Conservation (phyloP, 2,329 filamentous ascomycete genomes). For the Diaporthe ilicicola region DNA sequence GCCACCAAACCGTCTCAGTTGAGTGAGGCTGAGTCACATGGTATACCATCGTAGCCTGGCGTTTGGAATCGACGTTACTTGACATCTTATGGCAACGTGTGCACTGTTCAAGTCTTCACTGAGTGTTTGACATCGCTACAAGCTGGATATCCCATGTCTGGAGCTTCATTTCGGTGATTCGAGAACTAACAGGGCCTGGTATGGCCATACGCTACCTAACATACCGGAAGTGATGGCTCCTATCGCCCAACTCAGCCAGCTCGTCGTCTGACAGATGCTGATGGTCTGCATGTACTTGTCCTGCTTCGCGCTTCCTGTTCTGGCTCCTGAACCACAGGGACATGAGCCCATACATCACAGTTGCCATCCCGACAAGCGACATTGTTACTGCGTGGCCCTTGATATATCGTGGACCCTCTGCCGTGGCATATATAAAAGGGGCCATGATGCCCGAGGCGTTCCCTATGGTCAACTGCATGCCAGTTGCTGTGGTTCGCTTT, state of each 20-base stretch:
- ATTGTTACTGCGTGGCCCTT: conserved; percentile 70
- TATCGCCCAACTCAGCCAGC: conserved; percentile 59
- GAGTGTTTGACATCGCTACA: background rate
- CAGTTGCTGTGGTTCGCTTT: conserved; percentile 77
- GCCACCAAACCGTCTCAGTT: no score
- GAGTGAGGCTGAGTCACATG: no score
- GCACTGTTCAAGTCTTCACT: background rate
- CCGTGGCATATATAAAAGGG: conserved; percentile 67
- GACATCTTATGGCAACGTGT: no score
- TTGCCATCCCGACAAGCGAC: conserved; percentile 63
- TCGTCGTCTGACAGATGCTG: conserved; percentile 54
- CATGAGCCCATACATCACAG: conserved; percentile 61
- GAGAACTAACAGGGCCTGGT: background rate
- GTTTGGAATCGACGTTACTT: no score
- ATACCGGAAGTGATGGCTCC: conserved; percentile 59
- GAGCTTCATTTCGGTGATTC: background rate
- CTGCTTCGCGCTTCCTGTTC: conserved; percentile 55
- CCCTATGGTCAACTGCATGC: conserved; percentile 74
- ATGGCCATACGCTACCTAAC: conserved; percentile 43
- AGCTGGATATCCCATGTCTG: background rate
- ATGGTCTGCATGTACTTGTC: conserved; percentile 49
- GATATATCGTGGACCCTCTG: conserved; percentile 65
- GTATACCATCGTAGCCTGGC: no score
- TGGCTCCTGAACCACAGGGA: conserved; percentile 59
- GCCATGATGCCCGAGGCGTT: conserved; percentile 79